Evolutionary conservation across 2,329 filamentous ascomycete species (phyloP).

Genomic region (Aspergillus novofumigatus): DNA sequence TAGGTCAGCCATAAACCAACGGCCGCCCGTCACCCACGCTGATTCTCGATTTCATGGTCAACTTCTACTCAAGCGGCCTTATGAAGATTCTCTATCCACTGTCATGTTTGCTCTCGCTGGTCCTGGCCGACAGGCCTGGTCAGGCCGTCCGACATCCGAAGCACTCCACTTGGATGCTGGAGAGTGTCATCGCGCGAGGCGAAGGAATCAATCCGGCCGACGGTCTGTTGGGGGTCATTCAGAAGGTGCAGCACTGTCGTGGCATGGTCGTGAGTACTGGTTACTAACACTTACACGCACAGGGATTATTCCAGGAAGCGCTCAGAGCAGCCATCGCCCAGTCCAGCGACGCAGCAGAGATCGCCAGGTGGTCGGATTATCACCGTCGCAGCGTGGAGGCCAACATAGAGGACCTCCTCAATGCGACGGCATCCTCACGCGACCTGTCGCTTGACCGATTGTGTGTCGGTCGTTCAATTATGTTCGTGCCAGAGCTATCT

Average conservation of each 20-base stretch:
- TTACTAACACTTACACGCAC: background rate
- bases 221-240: background rate
- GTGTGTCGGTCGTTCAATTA: background rate
- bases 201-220: background rate
- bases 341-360: background rate
- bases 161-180: constrained; percentile 1
- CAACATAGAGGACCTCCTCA: background rate
- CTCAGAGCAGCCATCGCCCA: background rate
- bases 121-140: background rate
- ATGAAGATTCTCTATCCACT: background rate
- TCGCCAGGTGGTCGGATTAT: background rate
- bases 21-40: background rate
- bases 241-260: background rate
- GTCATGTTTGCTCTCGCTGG: background rate
- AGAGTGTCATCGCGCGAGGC: background rate
- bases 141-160: background rate
- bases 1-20: background rate
- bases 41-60: background rate
- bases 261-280: background rate
- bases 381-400: constrained; percentile 1
- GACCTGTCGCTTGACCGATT: background rate
- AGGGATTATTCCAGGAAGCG: background rate
- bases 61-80: background rate
- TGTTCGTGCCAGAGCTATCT: background rate
- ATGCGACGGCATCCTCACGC: background rate